Base-by-base conservation (phyloP, 306 rosid genomes). In the Dalbergia cochinchinensis region DNA sequence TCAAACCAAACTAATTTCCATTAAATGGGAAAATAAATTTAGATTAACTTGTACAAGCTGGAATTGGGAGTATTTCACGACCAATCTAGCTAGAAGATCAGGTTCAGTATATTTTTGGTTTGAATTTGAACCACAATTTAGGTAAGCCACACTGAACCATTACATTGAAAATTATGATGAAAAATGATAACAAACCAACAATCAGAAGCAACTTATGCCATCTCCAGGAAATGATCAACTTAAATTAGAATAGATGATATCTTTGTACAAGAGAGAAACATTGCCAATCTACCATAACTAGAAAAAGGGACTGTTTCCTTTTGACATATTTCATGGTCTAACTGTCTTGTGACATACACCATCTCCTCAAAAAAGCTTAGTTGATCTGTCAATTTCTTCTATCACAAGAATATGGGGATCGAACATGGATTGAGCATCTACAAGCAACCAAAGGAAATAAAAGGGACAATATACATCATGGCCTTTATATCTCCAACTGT, bases 341-440 rank as follows among this genome's bases (percentile, higher is more conserved):
- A 3, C 26, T 54, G 20, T 54, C 10, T 1, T 37, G 62, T 48
- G 53, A 62, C 6, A 62, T 15, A 33, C 39, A 74, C 57, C 16
- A 79, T 61, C 9, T 65, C 54, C 47, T 1, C 13, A 34, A 64
- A 45, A 62, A 69, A 39, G 39, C 12, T 9, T 9, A 16, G 72
- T 66, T 31, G 34, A 45, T 41, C 59, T 57, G 33, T 37, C 44
- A 61, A 82, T 42, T 22, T 37, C 35, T 16, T 31, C 70, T 11
- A 14, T 69, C 35, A 62, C 20, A 16, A n/a, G 78, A 34, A 33
- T 66, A 63, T 53, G 11, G 34, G 12, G 47, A 19, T 15, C 16
- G 45, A 26, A 71, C 48, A 58, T 50, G 26, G 59, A 58, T 60
- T 16, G 31, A 68, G 57, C 19, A 78, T 82, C 58, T 59, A 62